A percentile compares a stretch with the other conserved stretches of the same genome.
Conservation (phyloP, 2,329 filamentous ascomycete species). For the Fusarium longipes region DNA sequence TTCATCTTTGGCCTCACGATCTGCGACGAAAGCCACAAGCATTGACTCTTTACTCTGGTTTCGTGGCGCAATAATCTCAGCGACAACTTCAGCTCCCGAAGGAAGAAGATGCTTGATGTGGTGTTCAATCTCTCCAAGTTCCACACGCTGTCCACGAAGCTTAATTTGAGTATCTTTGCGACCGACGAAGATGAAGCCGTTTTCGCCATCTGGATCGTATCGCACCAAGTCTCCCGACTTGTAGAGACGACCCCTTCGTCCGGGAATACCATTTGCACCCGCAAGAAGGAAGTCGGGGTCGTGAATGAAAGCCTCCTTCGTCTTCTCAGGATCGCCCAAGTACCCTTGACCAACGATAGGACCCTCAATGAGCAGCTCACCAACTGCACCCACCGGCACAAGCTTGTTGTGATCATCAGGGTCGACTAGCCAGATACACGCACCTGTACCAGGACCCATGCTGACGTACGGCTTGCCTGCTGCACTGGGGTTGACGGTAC, state of each 20-base stretch:
- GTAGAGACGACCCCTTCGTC: conserved; percentile 62
- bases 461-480: conserved; percentile 52
- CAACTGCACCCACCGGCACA: conserved; percentile 60
- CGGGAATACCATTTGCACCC: conserved; percentile 51
- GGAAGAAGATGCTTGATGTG: conserved; percentile 58
- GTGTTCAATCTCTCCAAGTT: conserved; percentile 66
- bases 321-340: conserved; percentile 67
- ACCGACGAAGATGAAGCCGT: conserved; percentile 67
- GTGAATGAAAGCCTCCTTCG: conserved; percentile 66
- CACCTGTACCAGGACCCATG: conserved; percentile 62
- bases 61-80: conserved; percentile 60
- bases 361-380: conserved; percentile 66
- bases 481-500: conserved; percentile 58
- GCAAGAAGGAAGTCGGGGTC: conserved; percentile 64
- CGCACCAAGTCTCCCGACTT: conserved; percentile 70
- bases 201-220: conserved; percentile 64
- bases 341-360: conserved; percentile 73
- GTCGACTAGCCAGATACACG: conserved; percentile 64
- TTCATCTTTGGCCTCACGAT: conserved; percentile 32
- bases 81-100: conserved; percentile 55
- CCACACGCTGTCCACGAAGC: conserved; percentile 72
- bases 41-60: conserved; percentile 49
- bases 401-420: conserved; percentile 59
- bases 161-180: conserved; percentile 77
- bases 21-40: conserved; percentile 42